Percentiles rank a stretch among this genome's conserved stretches.
Conservation (phyloP, 805 yeast species). For the Cyberlindnera misumaiensis region DNA sequence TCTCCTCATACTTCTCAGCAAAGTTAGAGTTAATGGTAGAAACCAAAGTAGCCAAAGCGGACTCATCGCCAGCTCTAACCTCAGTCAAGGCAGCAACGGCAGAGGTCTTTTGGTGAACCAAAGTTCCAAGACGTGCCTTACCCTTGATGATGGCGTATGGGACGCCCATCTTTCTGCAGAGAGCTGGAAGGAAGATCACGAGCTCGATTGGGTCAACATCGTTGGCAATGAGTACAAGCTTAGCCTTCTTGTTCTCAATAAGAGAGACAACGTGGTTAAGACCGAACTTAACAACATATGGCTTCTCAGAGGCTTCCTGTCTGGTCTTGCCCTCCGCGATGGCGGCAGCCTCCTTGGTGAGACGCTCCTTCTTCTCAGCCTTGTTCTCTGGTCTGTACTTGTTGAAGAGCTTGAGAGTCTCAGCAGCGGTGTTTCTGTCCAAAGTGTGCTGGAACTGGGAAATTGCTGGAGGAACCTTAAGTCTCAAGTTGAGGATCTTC, state of each 20-base stretch:
- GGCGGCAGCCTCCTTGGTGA: constrained; percentile 98
- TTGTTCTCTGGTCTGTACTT: constrained; percentile 98
- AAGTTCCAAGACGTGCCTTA: constrained; percentile 96
- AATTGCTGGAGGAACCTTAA: constrained; percentile 98
- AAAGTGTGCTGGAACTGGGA: constrained; percentile 93
- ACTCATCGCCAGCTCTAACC: constrained; percentile 89
- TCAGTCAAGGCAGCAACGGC: constrained; percentile 97
- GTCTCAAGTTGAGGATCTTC: constrained; percentile 91
- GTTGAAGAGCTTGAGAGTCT: constrained; percentile 94
- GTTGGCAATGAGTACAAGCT: constrained; percentile 94
- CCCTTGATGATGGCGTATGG: constrained; percentile 98
- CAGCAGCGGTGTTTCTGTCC: constrained; percentile 98
- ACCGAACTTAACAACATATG: constrained; percentile 96
- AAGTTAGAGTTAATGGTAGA: constrained; percentile 93
- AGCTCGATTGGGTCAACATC: constrained; percentile 99
- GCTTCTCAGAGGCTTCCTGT: constrained; percentile 95
- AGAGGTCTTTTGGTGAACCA: constrained; percentile 96
- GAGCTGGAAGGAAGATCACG: constrained; percentile 95
- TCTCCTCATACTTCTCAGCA: constrained; percentile 88
- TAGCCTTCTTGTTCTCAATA: constrained; percentile 97
- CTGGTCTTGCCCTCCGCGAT: constrained; percentile 96
- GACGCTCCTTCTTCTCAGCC: constrained; percentile 98
- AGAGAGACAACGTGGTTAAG: constrained; percentile 97
- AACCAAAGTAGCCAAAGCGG: constrained; percentile 87
- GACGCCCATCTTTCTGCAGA: constrained; percentile 98